Conservation (phyloP, 306 rosid genomes). For the Macrotyloma uniflorum region DNA sequence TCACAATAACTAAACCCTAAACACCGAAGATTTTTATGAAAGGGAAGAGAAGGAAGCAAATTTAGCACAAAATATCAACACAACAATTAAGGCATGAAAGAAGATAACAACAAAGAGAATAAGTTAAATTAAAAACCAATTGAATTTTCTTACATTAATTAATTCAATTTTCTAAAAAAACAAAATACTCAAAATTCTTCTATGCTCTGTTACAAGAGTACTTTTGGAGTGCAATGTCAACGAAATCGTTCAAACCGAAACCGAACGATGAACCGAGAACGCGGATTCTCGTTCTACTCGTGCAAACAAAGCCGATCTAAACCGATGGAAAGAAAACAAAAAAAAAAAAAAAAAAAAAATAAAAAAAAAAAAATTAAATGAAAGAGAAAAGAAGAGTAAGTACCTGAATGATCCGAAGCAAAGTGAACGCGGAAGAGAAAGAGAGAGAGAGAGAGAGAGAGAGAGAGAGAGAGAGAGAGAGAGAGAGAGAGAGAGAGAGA, state of each 20-base stretch:
- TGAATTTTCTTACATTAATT: not conserved
- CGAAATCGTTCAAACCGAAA: not conserved
- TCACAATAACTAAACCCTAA: not conserved
- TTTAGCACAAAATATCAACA: not conserved
- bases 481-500: not conserved
- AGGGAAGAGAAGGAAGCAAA: not conserved
- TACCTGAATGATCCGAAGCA: constrained; percentile 30
- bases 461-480: not conserved
- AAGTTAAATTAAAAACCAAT: not conserved
- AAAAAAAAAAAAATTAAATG: not conserved
- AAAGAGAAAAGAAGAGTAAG: not conserved
- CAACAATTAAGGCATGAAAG: not conserved
- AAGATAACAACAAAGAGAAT: not conserved
- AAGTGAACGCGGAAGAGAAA: not conserved
- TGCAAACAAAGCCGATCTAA: constrained; percentile 38
- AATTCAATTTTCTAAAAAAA: not conserved
- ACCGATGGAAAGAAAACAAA: constrained; percentile 1
- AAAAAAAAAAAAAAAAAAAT: not conserved
- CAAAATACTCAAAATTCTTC: not conserved
- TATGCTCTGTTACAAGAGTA: not conserved
- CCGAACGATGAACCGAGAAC: not conserved
- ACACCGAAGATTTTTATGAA: not conserved
- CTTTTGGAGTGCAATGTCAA: not conserved
- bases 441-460: constrained; percentile 17
- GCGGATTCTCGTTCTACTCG: not conserved